These are phyloP conservation scores for Kluyveromyces marxianus DNA, from an alignment of 1,139 yeast species.

Conservation along the genomic window DNA sequence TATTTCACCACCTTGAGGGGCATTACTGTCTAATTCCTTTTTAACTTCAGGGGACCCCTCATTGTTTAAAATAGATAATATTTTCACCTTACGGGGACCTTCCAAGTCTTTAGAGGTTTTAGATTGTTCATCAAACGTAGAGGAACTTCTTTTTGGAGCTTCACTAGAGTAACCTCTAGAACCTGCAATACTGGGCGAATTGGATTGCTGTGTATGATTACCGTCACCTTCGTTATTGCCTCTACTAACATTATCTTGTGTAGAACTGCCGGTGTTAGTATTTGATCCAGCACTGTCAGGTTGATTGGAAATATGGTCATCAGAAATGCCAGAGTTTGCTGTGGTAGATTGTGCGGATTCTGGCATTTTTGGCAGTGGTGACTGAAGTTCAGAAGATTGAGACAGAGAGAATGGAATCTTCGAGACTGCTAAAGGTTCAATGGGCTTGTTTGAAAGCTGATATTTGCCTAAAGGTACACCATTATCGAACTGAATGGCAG, in stretches of 20 bases:
- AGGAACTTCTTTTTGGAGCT: not conserved
- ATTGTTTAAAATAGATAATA: constrained; percentile 20
- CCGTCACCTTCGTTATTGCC: too few relatives aligned
- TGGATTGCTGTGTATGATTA: too few relatives aligned
- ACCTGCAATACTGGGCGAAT: not conserved
- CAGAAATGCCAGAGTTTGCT: not conserved
- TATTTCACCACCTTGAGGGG: not conserved
- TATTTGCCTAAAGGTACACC: constrained; percentile 4
- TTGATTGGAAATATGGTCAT: not conserved
- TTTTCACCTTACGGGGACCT: constrained; percentile 18
- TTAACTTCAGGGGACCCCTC: constrained; percentile 9
- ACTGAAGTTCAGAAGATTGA: constrained; percentile 1
- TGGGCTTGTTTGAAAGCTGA: not conserved
- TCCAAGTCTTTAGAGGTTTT: not conserved
- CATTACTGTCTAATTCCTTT: not conserved
- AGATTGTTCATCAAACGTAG: not conserved
- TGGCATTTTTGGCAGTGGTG: constrained; percentile 1
- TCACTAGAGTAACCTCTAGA: not conserved
- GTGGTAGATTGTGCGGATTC: not conserved
- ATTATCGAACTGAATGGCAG: constrained; percentile 17
- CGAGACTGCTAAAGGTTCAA: not conserved
- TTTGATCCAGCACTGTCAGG: not conserved
- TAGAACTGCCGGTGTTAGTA: not conserved
- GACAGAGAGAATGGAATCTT: constrained; percentile 1
- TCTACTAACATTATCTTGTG: too few relatives aligned